Evolutionary conservation across 441 rosid genomes (phyloP).

Genomic region (Pelargonium myrrhifolium): DNA sequence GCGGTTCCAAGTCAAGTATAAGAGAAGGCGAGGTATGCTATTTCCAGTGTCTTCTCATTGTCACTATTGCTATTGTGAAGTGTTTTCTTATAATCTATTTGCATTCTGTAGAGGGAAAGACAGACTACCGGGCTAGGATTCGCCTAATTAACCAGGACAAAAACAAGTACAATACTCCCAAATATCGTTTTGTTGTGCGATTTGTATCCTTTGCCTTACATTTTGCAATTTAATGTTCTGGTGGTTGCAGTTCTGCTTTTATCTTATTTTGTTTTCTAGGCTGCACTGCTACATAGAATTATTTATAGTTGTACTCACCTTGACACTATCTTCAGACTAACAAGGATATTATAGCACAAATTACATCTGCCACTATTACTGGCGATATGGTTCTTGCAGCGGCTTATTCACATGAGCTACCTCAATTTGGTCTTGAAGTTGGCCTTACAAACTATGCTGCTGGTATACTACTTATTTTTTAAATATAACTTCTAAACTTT

Average conservation of each 20-base stretch:
- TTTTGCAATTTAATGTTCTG: neutral
- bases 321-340: slow-evolving; percentile 4
- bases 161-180: slow-evolving; percentile 8
- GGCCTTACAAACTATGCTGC: slow-evolving; percentile 9
- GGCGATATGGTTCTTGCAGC: slow-evolving; percentile 9
- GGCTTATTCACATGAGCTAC: slow-evolving; percentile 5
- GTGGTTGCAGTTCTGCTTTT: neutral
- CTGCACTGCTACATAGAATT: neutral
- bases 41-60: neutral
- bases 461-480: neutral
- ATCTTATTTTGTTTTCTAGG: neutral
- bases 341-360: slow-evolving; percentile 6
- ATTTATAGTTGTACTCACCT: neutral
- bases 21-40: slow-evolving; percentile 26
- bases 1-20: slow-evolving; percentile 26
- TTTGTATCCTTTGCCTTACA: neutral
- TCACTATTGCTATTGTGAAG: neutral
- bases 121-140: slow-evolving; percentile 5
- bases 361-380: slow-evolving; percentile 7
- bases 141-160: slow-evolving; percentile 10
- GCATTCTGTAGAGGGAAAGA: neutral
- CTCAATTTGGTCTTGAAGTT: slow-evolving; percentile 8
- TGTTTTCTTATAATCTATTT: neutral
- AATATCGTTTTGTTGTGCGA: slow-evolving; percentile 9
- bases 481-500: neutral